Evolutionary conservation across 257 asterid genomes (phyloP), one percentile per base, ranked within the genome.

Genomic region (Catharanthus roseus): DNA sequence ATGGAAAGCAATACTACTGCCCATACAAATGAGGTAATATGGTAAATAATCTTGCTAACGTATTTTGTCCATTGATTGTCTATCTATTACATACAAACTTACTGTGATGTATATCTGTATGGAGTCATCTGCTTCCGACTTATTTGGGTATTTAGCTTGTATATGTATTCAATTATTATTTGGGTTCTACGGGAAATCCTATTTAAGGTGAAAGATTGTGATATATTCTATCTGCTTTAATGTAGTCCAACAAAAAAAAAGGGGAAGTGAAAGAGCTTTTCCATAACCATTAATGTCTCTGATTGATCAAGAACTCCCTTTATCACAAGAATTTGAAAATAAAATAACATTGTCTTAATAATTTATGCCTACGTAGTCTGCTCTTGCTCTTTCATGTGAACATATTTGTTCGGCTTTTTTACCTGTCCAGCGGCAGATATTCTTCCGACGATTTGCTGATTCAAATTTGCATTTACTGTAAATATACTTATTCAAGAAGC

Each of bases 1-100:
- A 82, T 84, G 91, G 93, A 81, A 47, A 78, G 87, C 50, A 88
- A 85, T 63, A 24, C 28, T 53, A 70, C 95, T 33, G 95, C 96
- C 31, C 86, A 24, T 70, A 64, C 85, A 7, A 45, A 33, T 45
- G 84, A 85, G 99, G 98, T 90, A 50, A 79, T 34, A 38, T 18
- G 24, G 57, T 3, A 12, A 6, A 55, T 55, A 23, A 16, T 55
- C 34, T 55, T 18, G 26, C 45, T 18, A 42, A 33, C 34, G 41
- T 26, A 47, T 54, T 5, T 16, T 24, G 6, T 9, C 15, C 33
- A 12, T 6, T 56, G 28, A 45, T 39, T 54, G 41, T 29, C 5
- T 26, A 29, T 1, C 2, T 65, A 42, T 65, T n/a, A 19, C 45
- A 16, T 41, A 24, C 34, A 42, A 65, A 23, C 13, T 4, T 11